These are phyloP conservation scores for Diaporthe aspalathi DNA, from an alignment of 2,329 filamentous ascomycete species.

Conservation along the genomic window DNA sequence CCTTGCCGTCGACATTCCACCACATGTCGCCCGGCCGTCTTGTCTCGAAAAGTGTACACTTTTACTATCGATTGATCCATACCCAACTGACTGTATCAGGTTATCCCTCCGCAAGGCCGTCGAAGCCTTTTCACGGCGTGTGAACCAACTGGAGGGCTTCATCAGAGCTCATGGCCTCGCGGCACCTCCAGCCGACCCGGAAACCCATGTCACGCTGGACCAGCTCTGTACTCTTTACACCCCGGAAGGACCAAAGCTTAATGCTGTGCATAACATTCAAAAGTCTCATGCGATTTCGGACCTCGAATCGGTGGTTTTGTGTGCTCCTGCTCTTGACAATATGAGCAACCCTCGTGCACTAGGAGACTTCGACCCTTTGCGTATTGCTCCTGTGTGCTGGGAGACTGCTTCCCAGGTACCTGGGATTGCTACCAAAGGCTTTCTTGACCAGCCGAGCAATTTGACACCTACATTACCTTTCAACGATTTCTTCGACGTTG, in stretches of 20 bases:
- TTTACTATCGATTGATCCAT: no score
- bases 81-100: not conserved
- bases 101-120: constrained; percentile 9
- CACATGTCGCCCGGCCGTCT: not conserved
- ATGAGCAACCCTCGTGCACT: not conserved
- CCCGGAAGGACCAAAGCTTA: no score
- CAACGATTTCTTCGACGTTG: not conserved
- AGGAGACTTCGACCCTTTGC: not conserved
- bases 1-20: not conserved
- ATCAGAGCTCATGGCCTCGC: not conserved
- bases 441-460: not conserved
- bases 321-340: not conserved
- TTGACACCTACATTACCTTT: not conserved
- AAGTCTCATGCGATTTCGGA: not conserved
- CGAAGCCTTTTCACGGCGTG: not conserved
- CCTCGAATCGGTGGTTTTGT: no score
- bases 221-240: constrained; percentile 3
- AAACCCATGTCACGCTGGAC: not conserved
- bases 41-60: not conserved
- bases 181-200: not conserved
- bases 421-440: no score
- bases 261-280: not conserved
- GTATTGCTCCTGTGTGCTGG: not conserved
- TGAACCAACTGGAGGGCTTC: not conserved
- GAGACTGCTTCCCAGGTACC: not conserved